Evolutionary conservation across 1,139 yeast species (phyloP).

Genomic region (Suhomyces wounanorum): DNA sequence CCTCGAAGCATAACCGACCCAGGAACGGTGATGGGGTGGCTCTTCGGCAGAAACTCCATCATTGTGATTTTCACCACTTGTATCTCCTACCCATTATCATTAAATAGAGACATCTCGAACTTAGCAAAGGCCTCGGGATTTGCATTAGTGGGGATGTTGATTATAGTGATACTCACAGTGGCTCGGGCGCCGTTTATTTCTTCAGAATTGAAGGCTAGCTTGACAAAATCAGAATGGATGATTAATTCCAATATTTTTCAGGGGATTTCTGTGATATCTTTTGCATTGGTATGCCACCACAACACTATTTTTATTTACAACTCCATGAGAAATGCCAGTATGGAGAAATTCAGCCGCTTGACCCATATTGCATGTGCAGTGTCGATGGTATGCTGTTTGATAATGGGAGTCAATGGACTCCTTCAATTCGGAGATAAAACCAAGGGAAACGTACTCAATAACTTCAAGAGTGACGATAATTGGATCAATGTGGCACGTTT

Average conservation of each 20-base stretch:
- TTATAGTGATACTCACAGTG: slow-evolving; percentile 74
- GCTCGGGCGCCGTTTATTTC: slow-evolving; percentile 69
- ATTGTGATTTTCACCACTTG: slow-evolving; percentile 69
- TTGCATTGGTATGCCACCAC: slow-evolving; percentile 94
- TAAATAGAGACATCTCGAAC: slow-evolving; percentile 79
- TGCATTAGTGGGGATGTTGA: slow-evolving; percentile 80
- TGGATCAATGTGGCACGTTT: slow-evolving; percentile 83
- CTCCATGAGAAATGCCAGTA: slow-evolving; percentile 73
- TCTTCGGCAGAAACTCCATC: slow-evolving; percentile 66
- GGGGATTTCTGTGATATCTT: slow-evolving; percentile 88
- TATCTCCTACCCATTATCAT: slow-evolving; percentile 80
- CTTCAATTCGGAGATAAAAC: slow-evolving; percentile 74
- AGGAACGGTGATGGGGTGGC: slow-evolving; percentile 45
- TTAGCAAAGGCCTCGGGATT: slow-evolving; percentile 86
- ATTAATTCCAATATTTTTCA: slow-evolving; percentile 73
- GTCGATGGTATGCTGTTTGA: slow-evolving; percentile 75
- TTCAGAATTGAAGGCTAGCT: slow-evolving; percentile 45
- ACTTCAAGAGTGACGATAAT: slow-evolving; percentile 73
- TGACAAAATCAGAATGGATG: slow-evolving; percentile 52
- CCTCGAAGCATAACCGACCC: slow-evolving; percentile 47
- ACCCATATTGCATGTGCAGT: slow-evolving; percentile 85
- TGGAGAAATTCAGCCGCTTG: slow-evolving; percentile 69
- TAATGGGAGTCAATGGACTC: slow-evolving; percentile 82
- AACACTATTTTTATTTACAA: slow-evolving; percentile 88
- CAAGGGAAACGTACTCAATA: slow-evolving; percentile 84